Base-by-base conservation (phyloP, 441 rosid species). In the Erysimum cheiri region DNA sequence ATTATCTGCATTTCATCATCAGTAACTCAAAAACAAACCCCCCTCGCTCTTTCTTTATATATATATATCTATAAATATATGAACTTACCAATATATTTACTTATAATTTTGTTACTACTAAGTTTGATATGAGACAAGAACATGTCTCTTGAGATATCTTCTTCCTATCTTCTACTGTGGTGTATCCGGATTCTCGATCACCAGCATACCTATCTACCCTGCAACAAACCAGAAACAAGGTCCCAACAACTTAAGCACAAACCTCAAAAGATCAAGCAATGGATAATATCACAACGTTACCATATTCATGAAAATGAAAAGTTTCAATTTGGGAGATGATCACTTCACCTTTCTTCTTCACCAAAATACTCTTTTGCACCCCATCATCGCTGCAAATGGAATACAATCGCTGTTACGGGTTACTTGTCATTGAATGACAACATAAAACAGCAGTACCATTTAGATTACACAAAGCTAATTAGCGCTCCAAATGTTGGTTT, bases 191-290 rank as follows among this genome's bases (percentile, higher is more conserved):
- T 29, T 26, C 29, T 67, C 12, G 31, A 67, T 67, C 75, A 10
- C 71, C 71, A 64, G 35, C 71, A 48, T 69, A 41, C 64, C 67
- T 75, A 75, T 69, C 71, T 64, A 76, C 71, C 68, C 76, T 64
- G 72, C 63, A 76, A 57, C 75, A 69, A 74, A 70, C 63, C 63
- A 70, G 0, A 70, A 69, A 70, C 68, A 64, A 75, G 37, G 32
- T 69, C 40, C 22, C 48, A 69, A 74, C 70, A 31, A 62, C 55
- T 48, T 52, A 48, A 13, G 8, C 35, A 41, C 71, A 56, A 37
- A 49, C 4, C 53, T 59, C 53, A 33, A 31, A 63, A 22, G 3
- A 56, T 39, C 10, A 62, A 62, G 35, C 40, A 60, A 55, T 19
- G 46, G 22, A 31, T 5, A 47, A 53, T 49, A 35, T 14, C 24